Evolutionary conservation across 805 yeast species (phyloP).

Genomic region (Tetrapisispora namnaoensis): DNA sequence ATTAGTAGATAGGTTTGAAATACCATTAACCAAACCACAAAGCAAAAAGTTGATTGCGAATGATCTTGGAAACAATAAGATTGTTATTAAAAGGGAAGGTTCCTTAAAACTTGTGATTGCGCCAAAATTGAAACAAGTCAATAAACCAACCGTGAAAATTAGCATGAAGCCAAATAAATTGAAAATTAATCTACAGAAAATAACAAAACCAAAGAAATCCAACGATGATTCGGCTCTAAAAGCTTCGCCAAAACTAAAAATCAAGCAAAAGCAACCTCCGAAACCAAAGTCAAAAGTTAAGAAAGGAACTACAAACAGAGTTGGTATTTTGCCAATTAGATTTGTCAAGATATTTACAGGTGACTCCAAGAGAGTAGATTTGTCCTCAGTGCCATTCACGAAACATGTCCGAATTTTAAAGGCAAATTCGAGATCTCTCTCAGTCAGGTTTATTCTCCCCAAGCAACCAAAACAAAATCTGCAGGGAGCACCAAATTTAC

Average conservation of each 20-base stretch:
- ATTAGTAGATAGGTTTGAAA: slow-evolving; percentile 50
- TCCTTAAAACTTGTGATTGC: slow-evolving; percentile 23
- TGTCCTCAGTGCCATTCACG: slow-evolving; percentile 37
- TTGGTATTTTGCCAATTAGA: slow-evolving; percentile 30
- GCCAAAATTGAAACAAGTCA: slow-evolving; percentile 12
- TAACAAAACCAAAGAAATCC: neutral
- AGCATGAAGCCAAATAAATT: slow-evolving; percentile 6
- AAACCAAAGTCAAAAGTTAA: slow-evolving; percentile 6
- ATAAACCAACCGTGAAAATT: slow-evolving; percentile 2
- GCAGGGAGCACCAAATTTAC: neutral
- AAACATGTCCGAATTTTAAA: slow-evolving; percentile 19
- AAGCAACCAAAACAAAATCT: neutral
- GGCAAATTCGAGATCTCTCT: slow-evolving; percentile 24
- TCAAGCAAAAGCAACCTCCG: neutral
- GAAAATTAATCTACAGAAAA: slow-evolving; percentile 8
- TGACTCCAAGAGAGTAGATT: slow-evolving; percentile 27
- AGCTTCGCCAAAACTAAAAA: neutral
- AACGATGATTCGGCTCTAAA: neutral
- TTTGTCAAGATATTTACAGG: slow-evolving; percentile 34
- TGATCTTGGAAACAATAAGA: slow-evolving; percentile 40
- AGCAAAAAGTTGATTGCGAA: slow-evolving; percentile 57
- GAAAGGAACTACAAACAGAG: slow-evolving; percentile 14
- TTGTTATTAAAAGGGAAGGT: slow-evolving; percentile 52
- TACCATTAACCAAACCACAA: slow-evolving; percentile 56
- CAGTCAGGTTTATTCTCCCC: slow-evolving; percentile 17